Evolutionary conservation across 1,284 basidiomycete species (phyloP).

Genomic region (Pholiota adiposa): DNA sequence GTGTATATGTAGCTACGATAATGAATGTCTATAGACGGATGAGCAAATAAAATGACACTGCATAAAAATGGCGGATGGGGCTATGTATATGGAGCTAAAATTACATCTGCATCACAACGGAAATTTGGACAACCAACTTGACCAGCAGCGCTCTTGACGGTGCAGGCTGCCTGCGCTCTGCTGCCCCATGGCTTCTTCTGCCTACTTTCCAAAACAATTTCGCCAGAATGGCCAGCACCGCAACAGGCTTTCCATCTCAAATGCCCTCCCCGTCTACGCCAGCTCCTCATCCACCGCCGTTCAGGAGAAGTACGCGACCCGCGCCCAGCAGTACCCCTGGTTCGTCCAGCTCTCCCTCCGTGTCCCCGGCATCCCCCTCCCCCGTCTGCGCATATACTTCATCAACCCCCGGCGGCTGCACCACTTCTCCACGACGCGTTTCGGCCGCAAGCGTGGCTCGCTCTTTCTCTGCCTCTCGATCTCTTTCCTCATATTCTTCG

Average conservation of each 20-base stretch:
- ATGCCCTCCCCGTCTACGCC: slow-evolving; percentile 50
- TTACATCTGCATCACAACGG: slow-evolving; percentile 18
- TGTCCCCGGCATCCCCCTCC: slow-evolving; percentile 59
- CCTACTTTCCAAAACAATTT: slow-evolving; percentile 47
- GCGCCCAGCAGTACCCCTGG: slow-evolving; percentile 55
- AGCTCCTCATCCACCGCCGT: slow-evolving; percentile 60
- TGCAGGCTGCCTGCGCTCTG: slow-evolving; percentile 3
- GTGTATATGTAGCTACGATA: background rate
- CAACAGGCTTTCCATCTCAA: slow-evolving; percentile 27
- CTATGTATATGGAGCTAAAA: slow-evolving; percentile 23
- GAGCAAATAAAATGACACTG: background rate
- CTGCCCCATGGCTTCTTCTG: slow-evolving; percentile 48
- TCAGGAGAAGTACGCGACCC: slow-evolving; percentile 68
- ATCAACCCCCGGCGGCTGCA: slow-evolving; percentile 70
- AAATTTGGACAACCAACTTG: slow-evolving; percentile 21
- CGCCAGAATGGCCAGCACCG: slow-evolving; percentile 47
- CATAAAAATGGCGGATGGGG: background rate
- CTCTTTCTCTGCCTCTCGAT: slow-evolving; percentile 53
- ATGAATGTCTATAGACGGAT: background rate
- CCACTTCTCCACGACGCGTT: slow-evolving; percentile 58
- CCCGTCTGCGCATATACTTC: slow-evolving; percentile 55
- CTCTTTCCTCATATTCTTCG: slow-evolving; percentile 51
- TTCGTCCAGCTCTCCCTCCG: slow-evolving; percentile 61
- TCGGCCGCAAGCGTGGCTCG: slow-evolving; percentile 60
- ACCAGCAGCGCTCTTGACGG: background rate